Percentiles rank a stretch among this genome's conserved stretches.
Conservation (phyloP, 2,329 filamentous ascomycete genomes). For the Harringtonia aguacate region DNA sequence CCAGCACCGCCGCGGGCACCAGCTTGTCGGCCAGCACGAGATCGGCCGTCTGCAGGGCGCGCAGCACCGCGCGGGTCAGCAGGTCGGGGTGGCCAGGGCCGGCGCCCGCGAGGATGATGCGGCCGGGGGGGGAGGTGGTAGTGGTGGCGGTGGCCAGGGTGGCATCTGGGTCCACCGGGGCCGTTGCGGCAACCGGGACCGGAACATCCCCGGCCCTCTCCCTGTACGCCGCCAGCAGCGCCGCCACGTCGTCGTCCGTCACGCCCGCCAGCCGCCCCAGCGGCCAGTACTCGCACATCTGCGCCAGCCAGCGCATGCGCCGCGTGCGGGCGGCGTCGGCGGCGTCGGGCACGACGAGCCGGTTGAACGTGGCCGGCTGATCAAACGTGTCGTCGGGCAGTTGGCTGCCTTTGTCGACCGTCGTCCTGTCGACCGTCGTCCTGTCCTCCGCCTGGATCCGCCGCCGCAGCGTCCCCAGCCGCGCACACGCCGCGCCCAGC, state of each 20-base stretch:
- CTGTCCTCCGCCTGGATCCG: conserved; percentile 41
- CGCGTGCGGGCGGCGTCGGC: conserved; percentile 63
- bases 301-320: conserved; percentile 83
- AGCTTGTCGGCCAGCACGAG: conserved; percentile 80
- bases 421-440: neutral
- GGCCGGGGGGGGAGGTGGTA: conserved; percentile 33
- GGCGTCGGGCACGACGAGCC: conserved; percentile 63
- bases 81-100: conserved; percentile 90
- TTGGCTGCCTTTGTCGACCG: conserved; percentile 6
- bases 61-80: conserved; percentile 71
- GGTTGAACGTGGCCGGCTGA: conserved; percentile 77
- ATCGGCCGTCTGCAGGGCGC: conserved; percentile 64
- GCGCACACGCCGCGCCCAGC: conserved; percentile 66
- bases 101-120: conserved; percentile 80
- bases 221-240: conserved; percentile 62
- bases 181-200: conserved; percentile 6
- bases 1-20: conserved; percentile 73
- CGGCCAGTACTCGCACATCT: conserved; percentile 99
- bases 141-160: conserved; percentile 7
- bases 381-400: conserved; percentile 49
- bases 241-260: conserved; percentile 66
- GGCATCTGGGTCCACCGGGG: too few species aligned
- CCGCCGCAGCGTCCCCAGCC: conserved; percentile 62
- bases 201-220: conserved; percentile 16
- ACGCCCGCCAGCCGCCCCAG: conserved; percentile 70